A percentile compares a stretch with the other conserved stretches of the same genome.
phyloP scores from a whole-genome alignment of 768 basidiomycete genomes.

The Boletus insuetus region DNA sequence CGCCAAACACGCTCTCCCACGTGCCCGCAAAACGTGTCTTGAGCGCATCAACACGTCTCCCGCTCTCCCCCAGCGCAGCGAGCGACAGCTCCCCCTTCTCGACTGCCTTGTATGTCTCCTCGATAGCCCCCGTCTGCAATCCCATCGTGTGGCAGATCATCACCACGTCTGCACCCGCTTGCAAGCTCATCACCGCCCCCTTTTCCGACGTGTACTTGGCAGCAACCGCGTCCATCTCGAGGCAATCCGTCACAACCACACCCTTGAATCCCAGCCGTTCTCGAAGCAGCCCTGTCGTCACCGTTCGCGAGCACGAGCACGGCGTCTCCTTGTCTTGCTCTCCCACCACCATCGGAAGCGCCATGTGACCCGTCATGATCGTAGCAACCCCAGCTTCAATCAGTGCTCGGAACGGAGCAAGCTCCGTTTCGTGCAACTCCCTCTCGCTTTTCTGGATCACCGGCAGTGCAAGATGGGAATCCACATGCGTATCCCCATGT shows the following conservation, averaged over 20 bases:
- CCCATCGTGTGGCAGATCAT: constrained; percentile 70
- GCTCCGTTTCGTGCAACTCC: constrained; percentile 46
- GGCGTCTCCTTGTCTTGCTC: constrained; percentile 47
- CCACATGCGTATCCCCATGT: constrained; percentile 70
- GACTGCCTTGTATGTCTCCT: constrained; percentile 51
- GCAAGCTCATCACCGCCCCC: constrained; percentile 55
- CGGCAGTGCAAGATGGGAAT: constrained; percentile 68
- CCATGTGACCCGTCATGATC: constrained; percentile 76
- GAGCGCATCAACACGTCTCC: constrained; percentile 44
- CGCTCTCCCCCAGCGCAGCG: constrained; percentile 41
- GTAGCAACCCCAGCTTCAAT: constrained; percentile 44
- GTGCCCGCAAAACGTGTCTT: constrained; percentile 50
- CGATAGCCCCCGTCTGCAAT: constrained; percentile 52
- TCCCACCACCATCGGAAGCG: constrained; percentile 51
- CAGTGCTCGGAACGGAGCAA: constrained; percentile 56
- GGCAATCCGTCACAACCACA: constrained; percentile 68
- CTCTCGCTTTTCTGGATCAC: constrained; percentile 49
- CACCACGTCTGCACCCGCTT: constrained; percentile 67
- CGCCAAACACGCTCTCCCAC: constrained; percentile 40
- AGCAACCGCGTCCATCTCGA: constrained; percentile 74
- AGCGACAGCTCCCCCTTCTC: constrained; percentile 39
- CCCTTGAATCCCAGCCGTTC: constrained; percentile 51
- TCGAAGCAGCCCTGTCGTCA: constrained; percentile 54
- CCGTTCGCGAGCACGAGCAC: constrained; percentile 51
- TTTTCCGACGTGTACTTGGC: constrained; percentile 32